Evolutionary conservation across 345 rosid species (phyloP), one percentile per base, ranked within the genome.

Genomic region (Rhizophora apiculata): DNA sequence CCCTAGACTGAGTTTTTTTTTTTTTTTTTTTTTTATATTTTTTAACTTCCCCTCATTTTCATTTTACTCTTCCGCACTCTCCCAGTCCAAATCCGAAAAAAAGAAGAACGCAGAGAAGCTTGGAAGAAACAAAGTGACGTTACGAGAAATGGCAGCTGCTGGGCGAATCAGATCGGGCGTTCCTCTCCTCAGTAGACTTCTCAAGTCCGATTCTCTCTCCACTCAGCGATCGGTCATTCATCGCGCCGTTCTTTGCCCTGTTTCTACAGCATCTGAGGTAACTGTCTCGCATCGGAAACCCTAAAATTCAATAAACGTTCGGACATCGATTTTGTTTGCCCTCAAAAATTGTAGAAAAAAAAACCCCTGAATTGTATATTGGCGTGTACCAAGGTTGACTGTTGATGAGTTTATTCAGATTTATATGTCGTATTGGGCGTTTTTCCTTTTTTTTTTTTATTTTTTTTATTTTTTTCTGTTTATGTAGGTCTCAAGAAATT

Each of bases 121-220:
- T 34, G 1, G 10, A 8, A 34, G 10, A 8, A 34, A 34, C 37
- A 34, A 34, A 34, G 10, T 8, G 37, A 34, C 8, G 37, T 34
- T 34, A 2, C 8, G 37, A 34, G 37, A 71, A 69, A 84, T 84
- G 84, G 89, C 95, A 55, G 75, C 85, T 78, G 84, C 86, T 10
- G 81, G 83, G 61, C 96, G 96, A 68, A 36, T 90, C 79, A 81
- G 96, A 90, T 90, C 88, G 74, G 82, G 80, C 49, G 80, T 86
- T 70, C 85, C 90, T 71, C 71, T 88, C 64, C 66, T 87, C 75
- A 71, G 73, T 70, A 81, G 66, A 68, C 27, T 83, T 62, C 24
- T 87, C 18, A 34, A 82, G 10, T 74, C 91, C 68, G 82, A 86
- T 37, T 75, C 86, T 43, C 32, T 78, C 39, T 70, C 82, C 11